Evolutionary conservation across 176 grass and related monocot genomes (phyloP).

Genomic region (Eragrostis nindensis): DNA sequence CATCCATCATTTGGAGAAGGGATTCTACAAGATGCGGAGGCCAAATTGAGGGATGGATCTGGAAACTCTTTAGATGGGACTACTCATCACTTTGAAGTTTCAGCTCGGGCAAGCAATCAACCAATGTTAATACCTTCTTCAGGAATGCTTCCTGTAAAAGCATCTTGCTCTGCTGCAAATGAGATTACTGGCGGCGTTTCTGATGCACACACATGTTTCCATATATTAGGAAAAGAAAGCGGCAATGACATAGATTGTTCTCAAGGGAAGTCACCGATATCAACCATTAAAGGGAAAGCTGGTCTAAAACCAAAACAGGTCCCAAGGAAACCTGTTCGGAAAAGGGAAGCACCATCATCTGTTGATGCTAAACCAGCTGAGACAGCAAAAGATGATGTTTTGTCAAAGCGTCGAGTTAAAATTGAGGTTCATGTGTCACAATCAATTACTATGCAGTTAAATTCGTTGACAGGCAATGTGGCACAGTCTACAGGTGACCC

Average conservation of each 20-base stretch:
- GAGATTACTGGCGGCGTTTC: conserved; percentile 44
- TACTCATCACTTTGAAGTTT: conserved; percentile 36
- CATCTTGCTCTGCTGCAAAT: conserved; percentile 33
- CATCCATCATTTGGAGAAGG: conserved; percentile 37
- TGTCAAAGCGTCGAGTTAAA: conserved; percentile 28
- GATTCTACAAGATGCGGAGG: conserved; percentile 37
- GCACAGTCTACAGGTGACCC: conserved; percentile 6
- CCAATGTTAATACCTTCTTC: conserved; percentile 52
- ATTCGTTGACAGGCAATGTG: neutral
- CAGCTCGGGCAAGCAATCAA: conserved; percentile 43
- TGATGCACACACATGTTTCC: conserved; percentile 46
- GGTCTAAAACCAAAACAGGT: conserved; percentile 45
- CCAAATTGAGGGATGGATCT: conserved; percentile 38
- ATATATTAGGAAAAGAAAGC: conserved; percentile 50
- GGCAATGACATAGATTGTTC: conserved; percentile 40
- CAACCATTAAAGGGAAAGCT: conserved; percentile 45
- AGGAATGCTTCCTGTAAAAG: conserved; percentile 46
- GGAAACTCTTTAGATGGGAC: conserved; percentile 42
- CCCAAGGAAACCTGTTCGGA: conserved; percentile 42
- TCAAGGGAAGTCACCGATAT: conserved; percentile 33
- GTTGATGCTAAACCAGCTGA: conserved; percentile 39
- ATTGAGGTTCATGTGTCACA: conserved; percentile 22
- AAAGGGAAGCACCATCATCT: conserved; percentile 38
- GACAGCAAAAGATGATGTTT: conserved; percentile 28
- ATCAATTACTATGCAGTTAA: neutral